phyloP scores from a whole-genome alignment of 2,329 filamentous ascomycete genomes.

The Grosmannia clavigera region DNA sequence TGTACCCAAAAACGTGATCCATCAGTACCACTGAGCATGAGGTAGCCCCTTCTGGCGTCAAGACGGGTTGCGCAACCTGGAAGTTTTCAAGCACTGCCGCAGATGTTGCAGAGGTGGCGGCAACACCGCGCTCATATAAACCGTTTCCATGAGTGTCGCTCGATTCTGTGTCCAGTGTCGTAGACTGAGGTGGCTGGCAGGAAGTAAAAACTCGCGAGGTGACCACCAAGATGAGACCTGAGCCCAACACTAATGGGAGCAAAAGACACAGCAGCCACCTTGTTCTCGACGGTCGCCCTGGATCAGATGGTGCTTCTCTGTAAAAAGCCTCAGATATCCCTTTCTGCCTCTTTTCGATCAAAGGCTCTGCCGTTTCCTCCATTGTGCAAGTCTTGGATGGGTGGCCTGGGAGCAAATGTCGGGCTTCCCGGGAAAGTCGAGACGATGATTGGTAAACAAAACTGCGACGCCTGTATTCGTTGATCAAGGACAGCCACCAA shows the following conservation, averaged over 20 bases:
- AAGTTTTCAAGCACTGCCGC: constrained; percentile 44
- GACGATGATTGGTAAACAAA: neutral
- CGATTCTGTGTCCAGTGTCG: neutral
- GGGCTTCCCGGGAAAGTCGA: too few relatives aligned
- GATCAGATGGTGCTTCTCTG: neutral
- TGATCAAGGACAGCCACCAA: neutral
- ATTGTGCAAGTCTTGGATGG: neutral
- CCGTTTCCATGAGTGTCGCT: neutral
- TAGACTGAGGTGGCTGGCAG: too few relatives aligned
- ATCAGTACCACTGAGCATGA: constrained; percentile 49
- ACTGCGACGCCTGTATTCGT: neutral
- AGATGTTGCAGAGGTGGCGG: constrained; percentile 14
- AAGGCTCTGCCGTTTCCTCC: neutral
- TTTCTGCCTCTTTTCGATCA: constrained; percentile 5
- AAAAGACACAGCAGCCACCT: neutral
- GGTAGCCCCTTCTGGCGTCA: constrained; percentile 32
- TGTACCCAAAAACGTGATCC: constrained; percentile 57
- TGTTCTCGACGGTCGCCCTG: too few relatives aligned
- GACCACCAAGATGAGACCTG: neutral
- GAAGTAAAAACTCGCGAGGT: neutral
- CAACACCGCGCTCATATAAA: neutral
- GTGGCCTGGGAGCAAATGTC: neutral
- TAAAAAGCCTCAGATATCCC: neutral
- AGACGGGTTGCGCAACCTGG: constrained; percentile 55
- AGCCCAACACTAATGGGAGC: neutral